Evolutionary conservation across 208 protist species (phyloP), one percentile per base, ranked within the genome.

Genomic region (Crithidia sp.): DNA sequence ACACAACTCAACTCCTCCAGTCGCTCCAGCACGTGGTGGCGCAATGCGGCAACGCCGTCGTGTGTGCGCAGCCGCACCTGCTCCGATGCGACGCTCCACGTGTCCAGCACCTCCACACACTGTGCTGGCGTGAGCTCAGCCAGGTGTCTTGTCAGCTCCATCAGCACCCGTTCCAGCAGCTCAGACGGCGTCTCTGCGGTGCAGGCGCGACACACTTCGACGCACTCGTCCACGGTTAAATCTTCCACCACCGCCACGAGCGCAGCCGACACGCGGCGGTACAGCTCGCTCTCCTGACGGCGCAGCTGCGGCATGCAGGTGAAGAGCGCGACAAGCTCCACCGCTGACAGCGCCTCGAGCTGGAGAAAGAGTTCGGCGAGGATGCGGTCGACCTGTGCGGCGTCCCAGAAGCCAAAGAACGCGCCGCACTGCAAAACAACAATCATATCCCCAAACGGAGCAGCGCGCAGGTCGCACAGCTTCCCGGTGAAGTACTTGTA

Each of bases 401-500:
- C 82, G 79, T 97, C 91, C 88, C 89, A 96, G 68, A 97, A 97
- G 57, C 91, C 91, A 67, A 97, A 97, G 64, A 95, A 96, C 19
- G 86, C 82, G 55, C 72, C 81, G 64, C 86, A 93, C 73, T 94
- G 78, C 43, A 96, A 72, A 61, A 95, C 92, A 8, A 82, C 85
- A 16, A 97, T 83, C 71, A 95, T 85, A 73, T 96, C 94, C 40
- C 80, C 67, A 8, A 77, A 57, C 0, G 84, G 87, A 6, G 91
- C 81, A 9, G 83, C 86, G 13, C 89, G 84, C 47, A 92, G 59
- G 70, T 96, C 90, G 70, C 89, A 94, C 52, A 92, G 70, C 75
- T 97, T 97, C 0, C 94, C 94, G n/a, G 83, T 94, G 75, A 95
- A 97, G 77, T 96, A 97, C 84, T 97, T 97, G 90, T 97, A 97